Conservation (phyloP, 371 early-diverging fungal species). For the Circinella minor region DNA sequence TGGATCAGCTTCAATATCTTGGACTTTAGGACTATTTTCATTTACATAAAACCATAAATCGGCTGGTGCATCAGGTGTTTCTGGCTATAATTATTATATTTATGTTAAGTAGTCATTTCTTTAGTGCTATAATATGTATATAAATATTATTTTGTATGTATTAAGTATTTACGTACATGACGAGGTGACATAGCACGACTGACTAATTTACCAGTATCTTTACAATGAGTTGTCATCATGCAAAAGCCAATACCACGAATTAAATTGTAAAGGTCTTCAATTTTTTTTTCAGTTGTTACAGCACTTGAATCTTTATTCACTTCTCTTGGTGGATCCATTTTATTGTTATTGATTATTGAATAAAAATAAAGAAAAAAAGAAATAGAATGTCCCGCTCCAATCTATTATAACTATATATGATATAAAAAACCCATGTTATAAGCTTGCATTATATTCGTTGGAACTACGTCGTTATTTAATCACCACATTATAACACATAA, state of each 20-base stretch:
- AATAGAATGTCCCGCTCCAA: no score
- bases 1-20: conserved; percentile 43
- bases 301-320: conserved; percentile 19
- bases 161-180: conserved; percentile 16
- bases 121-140: no score
- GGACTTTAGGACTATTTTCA: conserved; percentile 44
- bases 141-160: neutral
- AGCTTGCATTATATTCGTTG: no score
- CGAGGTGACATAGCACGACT: conserved; percentile 36
- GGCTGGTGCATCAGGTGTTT: conserved; percentile 24
- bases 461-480: no score
- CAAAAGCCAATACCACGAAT: conserved; percentile 33
- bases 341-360: neutral
- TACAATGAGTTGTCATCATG: conserved; percentile 44
- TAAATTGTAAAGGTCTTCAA: conserved; percentile 38
- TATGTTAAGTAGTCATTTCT: neutral
- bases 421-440: no score
- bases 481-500: no score
- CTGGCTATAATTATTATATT: conserved; percentile 19
- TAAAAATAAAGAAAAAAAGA: no score
- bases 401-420: no score
- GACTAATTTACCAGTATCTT: conserved; percentile 29
- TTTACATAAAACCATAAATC: conserved; percentile 50
- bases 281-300: conserved; percentile 23
- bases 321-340: conserved; percentile 20